phyloP scores from a whole-genome alignment of 345 rosid species.

The Draba incana region DNA sequence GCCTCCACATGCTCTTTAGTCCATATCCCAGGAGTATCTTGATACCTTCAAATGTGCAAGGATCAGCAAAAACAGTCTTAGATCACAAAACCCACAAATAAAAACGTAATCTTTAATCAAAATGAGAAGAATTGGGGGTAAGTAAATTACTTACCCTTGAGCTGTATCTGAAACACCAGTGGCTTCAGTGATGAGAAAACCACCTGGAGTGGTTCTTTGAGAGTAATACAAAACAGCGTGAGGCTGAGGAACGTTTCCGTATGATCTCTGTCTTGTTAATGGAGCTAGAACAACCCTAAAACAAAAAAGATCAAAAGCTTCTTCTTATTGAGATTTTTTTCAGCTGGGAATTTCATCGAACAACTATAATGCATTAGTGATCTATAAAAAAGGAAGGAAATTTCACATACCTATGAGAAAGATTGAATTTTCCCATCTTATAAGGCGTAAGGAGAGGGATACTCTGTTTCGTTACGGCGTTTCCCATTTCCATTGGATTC shows the following conservation, averaged over 20 bases:
- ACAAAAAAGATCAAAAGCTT: neutral
- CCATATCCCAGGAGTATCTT: conserved; percentile 71
- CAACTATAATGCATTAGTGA: neutral
- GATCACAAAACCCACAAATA: conserved; percentile 16
- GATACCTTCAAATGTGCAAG: conserved; percentile 36
- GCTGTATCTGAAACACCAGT: conserved; percentile 72
- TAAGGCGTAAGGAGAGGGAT: conserved; percentile 39
- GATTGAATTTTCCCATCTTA: conserved; percentile 42
- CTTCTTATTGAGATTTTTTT: neutral
- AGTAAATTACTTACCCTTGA: conserved; percentile 46
- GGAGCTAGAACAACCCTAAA: conserved; percentile 64
- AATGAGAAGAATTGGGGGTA: neutral
- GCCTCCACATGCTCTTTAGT: conserved; percentile 83
- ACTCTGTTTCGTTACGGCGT: conserved; percentile 32
- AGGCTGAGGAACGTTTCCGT: conserved; percentile 62
- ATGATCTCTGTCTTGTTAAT: conserved; percentile 62
- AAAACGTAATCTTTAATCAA: neutral
- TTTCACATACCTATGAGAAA: conserved; percentile 36
- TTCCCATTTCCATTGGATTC: conserved; percentile 15
- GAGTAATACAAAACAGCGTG: conserved; percentile 74
- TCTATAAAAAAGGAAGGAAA: neutral
- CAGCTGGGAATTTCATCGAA: neutral
- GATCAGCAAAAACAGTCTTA: neutral
- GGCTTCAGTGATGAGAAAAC: conserved; percentile 62
- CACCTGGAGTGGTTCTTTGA: conserved; percentile 65